Base-by-base conservation (phyloP, 345 rosid genomes). In the Melastoma malabathricum region DNA sequence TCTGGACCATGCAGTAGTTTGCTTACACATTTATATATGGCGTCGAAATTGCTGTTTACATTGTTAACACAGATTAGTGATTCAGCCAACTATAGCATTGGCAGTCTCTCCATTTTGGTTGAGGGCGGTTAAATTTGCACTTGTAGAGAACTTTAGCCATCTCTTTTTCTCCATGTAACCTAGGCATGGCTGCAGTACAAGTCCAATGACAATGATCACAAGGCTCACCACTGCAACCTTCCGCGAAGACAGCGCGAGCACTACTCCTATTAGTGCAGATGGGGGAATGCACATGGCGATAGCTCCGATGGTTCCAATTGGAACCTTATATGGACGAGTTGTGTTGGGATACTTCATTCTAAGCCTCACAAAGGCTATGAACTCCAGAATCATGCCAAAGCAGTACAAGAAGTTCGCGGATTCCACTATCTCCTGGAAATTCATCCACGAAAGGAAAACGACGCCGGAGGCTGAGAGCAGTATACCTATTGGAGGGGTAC, bases 321-420 rank as follows among this genome's bases (percentile, higher is more conserved):
- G 94, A 68, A 81, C 76, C 67, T 75, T 84, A 61, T 71, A 81
- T 3, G 94, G 89, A 46, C 94, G 70, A 3, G 78, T 56, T 25
- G 80, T 80, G 25, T 64, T 71, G 5, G 89, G 89, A 19, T 61
- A 31, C 59, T 69, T 62, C 50, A 79, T 71, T 62, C 94, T 74
- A 49, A 81, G 54, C 48, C 56, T 57, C 17, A 81, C 51, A 34
- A 84, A 84, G 0, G 89, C 84, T 55, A 79, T 68, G 29, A 81
- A 81, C 71, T 84, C 89, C 67, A 84, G 60, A 31, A 84, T 73
- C 94, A 84, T 84, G 1, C 83, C 94, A 27, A 76, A 71, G 58
- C 89, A 84, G 64, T 84, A 79, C 51, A 84, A 67, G 68, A 76
- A 76, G 46, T 84, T 84, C 70, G 78, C 94, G 27, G 83, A 80